These are phyloP conservation scores for Yarrowia bubula DNA, from an alignment of 805 yeast genomes.

Conservation along the genomic window DNA sequence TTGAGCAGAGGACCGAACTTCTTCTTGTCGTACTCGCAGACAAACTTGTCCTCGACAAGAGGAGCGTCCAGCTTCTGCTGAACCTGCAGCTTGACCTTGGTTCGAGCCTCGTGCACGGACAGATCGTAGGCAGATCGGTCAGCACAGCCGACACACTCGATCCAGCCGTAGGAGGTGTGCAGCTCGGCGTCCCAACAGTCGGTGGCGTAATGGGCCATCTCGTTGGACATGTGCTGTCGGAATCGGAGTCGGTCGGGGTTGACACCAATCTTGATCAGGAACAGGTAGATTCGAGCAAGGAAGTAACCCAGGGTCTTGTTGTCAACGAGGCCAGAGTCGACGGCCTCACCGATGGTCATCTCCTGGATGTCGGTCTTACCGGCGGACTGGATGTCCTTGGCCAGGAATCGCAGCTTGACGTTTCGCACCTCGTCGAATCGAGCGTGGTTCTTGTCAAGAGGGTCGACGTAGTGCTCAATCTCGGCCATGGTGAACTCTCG, in stretches of 20 bases:
- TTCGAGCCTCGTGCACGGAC: conserved; percentile 90
- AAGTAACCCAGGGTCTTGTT: conserved; percentile 97
- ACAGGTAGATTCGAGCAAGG: conserved; percentile 85
- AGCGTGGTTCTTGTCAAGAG: conserved; percentile 77
- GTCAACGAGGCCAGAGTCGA: conserved; percentile 80
- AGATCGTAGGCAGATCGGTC: conserved; percentile 98
- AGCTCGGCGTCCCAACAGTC: conserved; percentile 99
- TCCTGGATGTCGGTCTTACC: conserved; percentile 71
- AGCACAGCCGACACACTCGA: conserved; percentile 99
- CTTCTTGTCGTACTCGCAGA: conserved; percentile 87
- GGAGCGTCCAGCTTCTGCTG: conserved; percentile 89
- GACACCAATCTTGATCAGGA: conserved; percentile 86
- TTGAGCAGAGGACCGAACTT: conserved; percentile 97
- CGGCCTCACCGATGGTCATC: conserved; percentile 87
- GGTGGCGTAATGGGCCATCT: conserved; percentile 99
- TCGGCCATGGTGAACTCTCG: conserved; percentile 99
- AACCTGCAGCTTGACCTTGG: conserved; percentile 92
- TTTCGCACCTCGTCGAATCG: conserved; percentile 75
- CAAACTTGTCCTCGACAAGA: conserved; percentile 73
- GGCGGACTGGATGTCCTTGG: conserved; percentile 81
- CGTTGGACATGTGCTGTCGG: conserved; percentile 98
- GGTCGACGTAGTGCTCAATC: conserved; percentile 98
- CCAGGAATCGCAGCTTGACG: conserved; percentile 70
- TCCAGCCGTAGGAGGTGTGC: conserved; percentile 96
- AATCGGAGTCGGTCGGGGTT: conserved; percentile 80